Evolutionary conservation across 306 rosid genomes (phyloP).

Genomic region (Trichosanthes cucumerina): DNA sequence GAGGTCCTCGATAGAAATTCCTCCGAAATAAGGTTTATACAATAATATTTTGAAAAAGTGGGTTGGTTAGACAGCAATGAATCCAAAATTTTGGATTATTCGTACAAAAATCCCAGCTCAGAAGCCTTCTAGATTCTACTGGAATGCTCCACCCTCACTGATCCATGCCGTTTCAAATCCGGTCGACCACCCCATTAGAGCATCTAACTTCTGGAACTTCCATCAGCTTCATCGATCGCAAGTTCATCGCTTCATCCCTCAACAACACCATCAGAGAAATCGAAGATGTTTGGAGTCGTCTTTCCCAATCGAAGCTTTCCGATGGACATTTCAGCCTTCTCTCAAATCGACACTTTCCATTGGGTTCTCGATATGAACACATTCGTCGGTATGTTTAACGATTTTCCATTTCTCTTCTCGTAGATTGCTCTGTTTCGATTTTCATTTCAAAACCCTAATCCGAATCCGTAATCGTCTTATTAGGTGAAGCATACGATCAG

Average conservation of each 20-base stretch:
- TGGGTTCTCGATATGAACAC: conserved; percentile 92
- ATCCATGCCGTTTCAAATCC: neutral
- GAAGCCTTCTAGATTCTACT: conserved; percentile 1
- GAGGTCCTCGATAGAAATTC: too few species aligned
- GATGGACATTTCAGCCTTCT: conserved; percentile 72
- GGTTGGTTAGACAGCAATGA: too few species aligned
- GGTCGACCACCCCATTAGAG: neutral
- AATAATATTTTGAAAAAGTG: too few species aligned
- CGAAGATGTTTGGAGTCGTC: conserved; percentile 76
- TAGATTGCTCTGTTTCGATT: neutral
- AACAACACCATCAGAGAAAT: neutral
- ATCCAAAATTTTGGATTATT: too few species aligned
- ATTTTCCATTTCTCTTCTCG: neutral
- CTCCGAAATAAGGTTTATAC: too few species aligned
- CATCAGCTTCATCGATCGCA: neutral
- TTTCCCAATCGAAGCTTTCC: conserved; percentile 95
- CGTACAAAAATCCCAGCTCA: neutral
- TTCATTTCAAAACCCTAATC: neutral
- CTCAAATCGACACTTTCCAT: conserved; percentile 84
- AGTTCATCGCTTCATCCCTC: neutral
- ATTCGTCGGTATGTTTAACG: conserved; percentile 46
- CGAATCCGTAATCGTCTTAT: conserved; percentile 15
- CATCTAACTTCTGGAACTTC: too few species aligned
- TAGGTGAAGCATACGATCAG: conserved; percentile 79
- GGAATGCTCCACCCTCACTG: neutral